Base-by-base conservation (phyloP, 176 grass and related monocot genomes). In the Chloris gayana region DNA sequence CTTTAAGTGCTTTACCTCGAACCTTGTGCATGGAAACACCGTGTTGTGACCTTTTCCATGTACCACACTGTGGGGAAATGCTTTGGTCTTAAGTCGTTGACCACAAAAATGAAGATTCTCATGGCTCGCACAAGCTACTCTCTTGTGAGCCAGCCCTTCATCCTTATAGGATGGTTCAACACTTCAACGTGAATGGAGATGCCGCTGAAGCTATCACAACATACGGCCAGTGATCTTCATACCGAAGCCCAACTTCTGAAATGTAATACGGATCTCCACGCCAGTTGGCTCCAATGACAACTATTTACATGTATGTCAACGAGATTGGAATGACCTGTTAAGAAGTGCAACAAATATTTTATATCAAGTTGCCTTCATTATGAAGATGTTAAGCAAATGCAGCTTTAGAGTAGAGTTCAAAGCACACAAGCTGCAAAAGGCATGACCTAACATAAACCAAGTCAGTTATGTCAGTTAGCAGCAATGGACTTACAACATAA, bases 261-360 rank as follows among this genome's bases (percentile, higher is more conserved):
- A 71, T 85, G 42, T 46, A 15, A 70, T 24, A 67, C 8, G 37
- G 2, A 2, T 24, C 9, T 19, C 27, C n/a, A 65, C 6, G 39
- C 31, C 47, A 22, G 10, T 82, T 82, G 33, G 46, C 49, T 26
- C 31, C 58, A 49, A 34, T 76, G 32, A 49, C 31, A 72, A 14
- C 32, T 67, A 89, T 79, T 73, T 67, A 83, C 47, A 69, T 39
- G 72, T 58, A 45, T 29, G 29, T 21, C 49, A 53, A 51, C 49
- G 4, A 71, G 49, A 82, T 78, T 25, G 14, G 14, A 78, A 67
- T 78, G 72, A 65, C 73, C 78, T 89, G 82, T 29, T 50, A 81
- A 76, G 25, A 64, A 66, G 44, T 39, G 30, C 12, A 83, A 67
- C 29, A 82, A 59, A 59, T 61, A 8, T 71, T 71, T 71, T 71